Conservation (phyloP, 257 asterid species). For the Salvia splendens region DNA sequence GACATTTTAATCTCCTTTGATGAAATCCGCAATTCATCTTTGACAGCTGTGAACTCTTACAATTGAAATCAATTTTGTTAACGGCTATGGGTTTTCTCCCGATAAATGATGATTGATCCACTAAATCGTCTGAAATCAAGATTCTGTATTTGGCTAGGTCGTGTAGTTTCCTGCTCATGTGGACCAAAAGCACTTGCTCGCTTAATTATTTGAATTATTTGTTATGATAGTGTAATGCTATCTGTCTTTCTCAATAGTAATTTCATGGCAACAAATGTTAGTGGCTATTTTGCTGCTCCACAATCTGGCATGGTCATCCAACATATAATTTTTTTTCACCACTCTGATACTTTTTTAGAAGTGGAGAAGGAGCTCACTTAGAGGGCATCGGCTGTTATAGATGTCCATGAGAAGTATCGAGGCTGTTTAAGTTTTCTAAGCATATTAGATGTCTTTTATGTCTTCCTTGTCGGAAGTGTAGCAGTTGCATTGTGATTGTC, state of each 20-base stretch:
- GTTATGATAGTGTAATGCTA: not conserved
- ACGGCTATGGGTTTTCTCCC: slow-evolving; percentile 13
- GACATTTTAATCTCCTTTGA: slow-evolving; percentile 30
- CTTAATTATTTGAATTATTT: not conserved
- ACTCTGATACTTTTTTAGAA: slow-evolving; percentile 6
- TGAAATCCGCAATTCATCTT: slow-evolving; percentile 2
- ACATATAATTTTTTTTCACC: not conserved
- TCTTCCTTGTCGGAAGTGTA: not conserved
- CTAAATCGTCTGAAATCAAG: slow-evolving; percentile 20
- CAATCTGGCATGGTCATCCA: slow-evolving; percentile 11
- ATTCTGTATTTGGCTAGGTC: slow-evolving; percentile 11
- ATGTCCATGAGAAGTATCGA: slow-evolving; percentile 21
- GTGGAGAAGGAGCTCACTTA: slow-evolving; percentile 20
- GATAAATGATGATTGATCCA: slow-evolving; percentile 31
- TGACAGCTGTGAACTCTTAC: slow-evolving; percentile 16
- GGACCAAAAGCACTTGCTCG: slow-evolving; percentile 4
- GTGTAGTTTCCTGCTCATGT: slow-evolving; percentile 20
- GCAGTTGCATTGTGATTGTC: slow-evolving; percentile 14
- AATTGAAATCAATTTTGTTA: slow-evolving; percentile 20
- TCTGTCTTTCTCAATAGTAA: not conserved
- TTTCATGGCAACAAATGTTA: slow-evolving; percentile 1
- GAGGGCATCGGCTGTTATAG: slow-evolving; percentile 10
- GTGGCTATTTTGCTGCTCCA: slow-evolving; percentile 1
- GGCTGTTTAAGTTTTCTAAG: slow-evolving; percentile 15
- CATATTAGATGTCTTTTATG: slow-evolving; percentile 4